Evolutionary conservation across 1,284 basidiomycete genomes (phyloP).

Genomic region (Ustilago esculenta): DNA sequence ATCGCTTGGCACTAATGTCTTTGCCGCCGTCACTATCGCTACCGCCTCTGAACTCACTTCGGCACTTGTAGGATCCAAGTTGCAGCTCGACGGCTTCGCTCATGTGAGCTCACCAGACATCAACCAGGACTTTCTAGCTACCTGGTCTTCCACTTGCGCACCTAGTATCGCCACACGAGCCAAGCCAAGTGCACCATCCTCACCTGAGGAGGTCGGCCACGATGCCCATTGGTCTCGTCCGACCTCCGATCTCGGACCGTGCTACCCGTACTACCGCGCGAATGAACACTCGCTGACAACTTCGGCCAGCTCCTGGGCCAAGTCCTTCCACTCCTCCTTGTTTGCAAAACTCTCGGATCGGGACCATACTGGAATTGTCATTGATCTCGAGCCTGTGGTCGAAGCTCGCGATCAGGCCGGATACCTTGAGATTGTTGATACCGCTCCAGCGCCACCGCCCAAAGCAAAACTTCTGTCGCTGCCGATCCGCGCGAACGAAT

Average conservation of each 20-base stretch:
- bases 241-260: slow-evolving; percentile 1
- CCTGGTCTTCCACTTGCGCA: slow-evolving; percentile 9
- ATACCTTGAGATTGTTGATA: not conserved
- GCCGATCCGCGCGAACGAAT: not conserved
- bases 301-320: not conserved
- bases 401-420: not conserved
- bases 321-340: slow-evolving; percentile 4
- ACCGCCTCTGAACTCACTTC: slow-evolving; percentile 16
- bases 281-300: not conserved
- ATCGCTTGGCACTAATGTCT: slow-evolving; percentile 8
- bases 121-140: slow-evolving; percentile 14
- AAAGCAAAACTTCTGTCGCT: not conserved
- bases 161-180: not conserved
- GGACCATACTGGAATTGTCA: slow-evolving; percentile 6
- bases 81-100: slow-evolving; percentile 20
- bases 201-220: slow-evolving; percentile 9
- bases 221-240: slow-evolving; percentile 8
- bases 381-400: slow-evolving; percentile 12
- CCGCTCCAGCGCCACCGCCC: not conserved
- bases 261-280: not conserved
- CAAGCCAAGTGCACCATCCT: slow-evolving; percentile 16
- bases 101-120: slow-evolving; percentile 10
- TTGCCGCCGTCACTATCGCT: slow-evolving; percentile 13
- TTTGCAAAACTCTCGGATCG: not conserved
- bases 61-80: slow-evolving; percentile 14